Conservation (phyloP, 2,329 filamentous ascomycete species). For the Calycina herbarum region DNA sequence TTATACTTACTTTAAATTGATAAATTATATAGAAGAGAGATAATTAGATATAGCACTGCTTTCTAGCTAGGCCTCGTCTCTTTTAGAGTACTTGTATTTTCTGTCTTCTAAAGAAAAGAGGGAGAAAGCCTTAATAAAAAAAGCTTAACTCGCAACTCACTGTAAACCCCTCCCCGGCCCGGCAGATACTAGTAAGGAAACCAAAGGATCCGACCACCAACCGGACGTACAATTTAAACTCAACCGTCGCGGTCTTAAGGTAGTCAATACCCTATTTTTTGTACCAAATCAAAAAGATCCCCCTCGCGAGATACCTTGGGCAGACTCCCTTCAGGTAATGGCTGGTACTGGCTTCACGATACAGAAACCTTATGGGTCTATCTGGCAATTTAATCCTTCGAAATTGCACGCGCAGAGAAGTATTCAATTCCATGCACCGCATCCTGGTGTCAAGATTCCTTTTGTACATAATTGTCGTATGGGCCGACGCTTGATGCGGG, state of each 20-base stretch:
- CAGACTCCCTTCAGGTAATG: slow-evolving; percentile 54
- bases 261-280: slow-evolving; percentile 45
- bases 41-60: too few relatives aligned
- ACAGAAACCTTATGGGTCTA: slow-evolving; percentile 58
- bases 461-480: slow-evolving; percentile 46
- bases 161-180: neutral
- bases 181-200: neutral
- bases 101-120: too few relatives aligned
- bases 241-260: slow-evolving; percentile 41
- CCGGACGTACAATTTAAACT: slow-evolving; percentile 34
- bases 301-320: slow-evolving; percentile 51
- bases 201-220: neutral
- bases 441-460: slow-evolving; percentile 52
- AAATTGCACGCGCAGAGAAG: slow-evolving; percentile 40
- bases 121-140: too few relatives aligned
- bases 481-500: slow-evolving; percentile 48
- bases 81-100: too few relatives aligned
- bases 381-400: slow-evolving; percentile 57
- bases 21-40: too few relatives aligned
- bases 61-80: too few relatives aligned
- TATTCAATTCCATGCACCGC: slow-evolving; percentile 62
- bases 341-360: slow-evolving; percentile 47
- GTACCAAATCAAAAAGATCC: slow-evolving; percentile 36
- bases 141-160: too few relatives aligned
- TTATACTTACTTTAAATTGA: too few relatives aligned